Conservation (phyloP, 2,329 filamentous ascomycete genomes). For the Colletotrichum tropicale region DNA sequence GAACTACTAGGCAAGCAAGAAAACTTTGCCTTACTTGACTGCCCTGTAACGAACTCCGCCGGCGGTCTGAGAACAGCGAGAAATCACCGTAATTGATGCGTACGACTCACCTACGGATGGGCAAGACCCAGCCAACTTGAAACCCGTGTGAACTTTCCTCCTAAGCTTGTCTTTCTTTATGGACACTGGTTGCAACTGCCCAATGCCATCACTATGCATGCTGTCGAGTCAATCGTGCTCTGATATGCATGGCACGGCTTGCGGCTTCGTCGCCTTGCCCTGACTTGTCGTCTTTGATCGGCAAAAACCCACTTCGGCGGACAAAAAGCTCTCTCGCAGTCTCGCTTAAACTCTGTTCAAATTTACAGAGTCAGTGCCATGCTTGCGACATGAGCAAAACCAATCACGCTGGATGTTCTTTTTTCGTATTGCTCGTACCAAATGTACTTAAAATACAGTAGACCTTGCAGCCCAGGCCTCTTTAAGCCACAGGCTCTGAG, state of each 20-base stretch:
- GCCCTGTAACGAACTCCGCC: background rate
- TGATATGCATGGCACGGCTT: background rate
- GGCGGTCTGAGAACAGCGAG: background rate
- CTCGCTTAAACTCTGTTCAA: background rate
- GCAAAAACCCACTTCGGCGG: background rate
- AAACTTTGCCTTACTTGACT: background rate
- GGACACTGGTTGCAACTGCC: background rate
- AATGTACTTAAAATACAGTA: background rate
- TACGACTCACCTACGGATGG: background rate
- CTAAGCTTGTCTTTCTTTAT: background rate
- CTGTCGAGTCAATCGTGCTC: background rate
- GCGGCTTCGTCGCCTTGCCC: background rate
- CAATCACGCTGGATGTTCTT: background rate
- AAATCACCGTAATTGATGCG: background rate
- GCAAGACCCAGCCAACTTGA: background rate
- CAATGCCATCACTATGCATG: background rate
- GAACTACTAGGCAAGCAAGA: background rate
- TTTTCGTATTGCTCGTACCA: background rate
- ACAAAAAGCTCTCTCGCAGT: background rate
- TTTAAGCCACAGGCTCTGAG: background rate
- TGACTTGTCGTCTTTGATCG: background rate
- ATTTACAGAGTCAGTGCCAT: background rate
- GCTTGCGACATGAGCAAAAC: background rate
- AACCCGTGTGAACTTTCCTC: background rate
- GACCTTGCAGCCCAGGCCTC: background rate